Evolutionary conservation across 805 yeast genomes (phyloP), one percentile per base, ranked within the genome.

Genomic region (Candida methanosorbosa): DNA sequence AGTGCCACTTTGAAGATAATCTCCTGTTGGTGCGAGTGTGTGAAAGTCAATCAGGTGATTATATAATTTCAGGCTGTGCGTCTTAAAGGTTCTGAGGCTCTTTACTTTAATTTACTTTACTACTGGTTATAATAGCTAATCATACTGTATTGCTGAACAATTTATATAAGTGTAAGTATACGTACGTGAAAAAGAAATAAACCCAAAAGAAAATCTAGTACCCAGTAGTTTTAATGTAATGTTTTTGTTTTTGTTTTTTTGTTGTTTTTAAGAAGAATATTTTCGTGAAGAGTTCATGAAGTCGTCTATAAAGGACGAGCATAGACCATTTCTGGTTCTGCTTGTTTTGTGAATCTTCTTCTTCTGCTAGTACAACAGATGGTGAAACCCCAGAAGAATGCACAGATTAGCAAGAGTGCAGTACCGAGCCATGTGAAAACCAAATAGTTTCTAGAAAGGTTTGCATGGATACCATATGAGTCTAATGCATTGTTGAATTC

Each of bases 381-480:
- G 15, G 35, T 32, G n/a, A 51, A 22, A 21, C 41, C 15, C 41
- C 51, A 43, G 24, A 40, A 34, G 9, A 45, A 8, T 0, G 43
- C 9, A 3, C 45, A 38, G 3, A 42, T n/a, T 9, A 50, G 24
- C 15, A 41, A 28, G 2, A 47, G 24, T 8, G 31, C 46, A 3
- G 46, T 35, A 17, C 49, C 57, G 26, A 46, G 37, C 60, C 60
- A 55, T 17, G 48, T 45, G 19, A 53, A 38, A 18, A 43, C 42
- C 18, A 54, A 27, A 31, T 26, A 54, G 16, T 45, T 46, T 29
- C 34, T 41, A 2, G 54, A 46, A 8, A 83, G 48, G 25, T 52
- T 50, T 2, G 84, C 71, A 26, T 56, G 52, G 32, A 79, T 66
- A 13, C 94, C 94, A 45, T 63, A 76, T 3, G 53, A 51, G 2